Evolutionary conservation across 1,284 basidiomycete genomes (phyloP).

Genomic region (Ganoderma boninense): DNA sequence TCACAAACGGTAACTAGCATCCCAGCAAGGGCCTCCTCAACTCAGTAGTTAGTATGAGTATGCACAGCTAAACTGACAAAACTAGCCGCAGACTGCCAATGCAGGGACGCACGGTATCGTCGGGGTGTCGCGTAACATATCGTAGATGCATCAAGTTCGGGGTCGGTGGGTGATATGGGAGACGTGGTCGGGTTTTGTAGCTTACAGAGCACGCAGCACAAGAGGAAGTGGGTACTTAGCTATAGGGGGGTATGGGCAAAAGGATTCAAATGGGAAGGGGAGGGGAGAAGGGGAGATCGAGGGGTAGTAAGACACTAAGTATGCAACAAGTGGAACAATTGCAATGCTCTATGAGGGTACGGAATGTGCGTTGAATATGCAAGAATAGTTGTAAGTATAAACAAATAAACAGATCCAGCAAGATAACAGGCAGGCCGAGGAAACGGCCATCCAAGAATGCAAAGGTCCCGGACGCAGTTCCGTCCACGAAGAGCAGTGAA

Average conservation of each 20-base stretch:
- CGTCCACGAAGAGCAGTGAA: neutral
- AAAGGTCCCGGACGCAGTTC: neutral
- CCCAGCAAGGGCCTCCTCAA: conserved; percentile 18
- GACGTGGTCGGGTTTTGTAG: neutral
- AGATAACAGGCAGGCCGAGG: conserved; percentile 11
- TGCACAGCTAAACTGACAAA: conserved; percentile 31
- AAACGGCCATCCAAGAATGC: neutral
- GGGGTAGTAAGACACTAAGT: conserved; percentile 5
- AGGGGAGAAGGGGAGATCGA: neutral
- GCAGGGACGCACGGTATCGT: neutral
- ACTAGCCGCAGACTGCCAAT: conserved; percentile 25
- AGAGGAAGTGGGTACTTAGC: neutral
- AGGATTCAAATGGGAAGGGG: neutral
- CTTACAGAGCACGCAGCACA: neutral
- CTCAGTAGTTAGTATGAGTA: conserved; percentile 5
- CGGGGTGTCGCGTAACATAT: conserved; percentile 35
- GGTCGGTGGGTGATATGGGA: conserved; percentile 7
- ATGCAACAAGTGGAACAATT: conserved; percentile 26
- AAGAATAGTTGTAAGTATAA: conserved; percentile 36
- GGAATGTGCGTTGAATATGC: conserved; percentile 17
- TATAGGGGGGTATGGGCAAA: neutral
- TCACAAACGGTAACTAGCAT: conserved; percentile 15
- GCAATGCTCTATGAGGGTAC: conserved; percentile 21
- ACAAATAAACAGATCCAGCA: conserved; percentile 28
- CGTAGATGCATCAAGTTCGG: conserved; percentile 27